Conservation (phyloP, 352 stramenopile genomes). For the Halophytophthora batemanensis region DNA sequence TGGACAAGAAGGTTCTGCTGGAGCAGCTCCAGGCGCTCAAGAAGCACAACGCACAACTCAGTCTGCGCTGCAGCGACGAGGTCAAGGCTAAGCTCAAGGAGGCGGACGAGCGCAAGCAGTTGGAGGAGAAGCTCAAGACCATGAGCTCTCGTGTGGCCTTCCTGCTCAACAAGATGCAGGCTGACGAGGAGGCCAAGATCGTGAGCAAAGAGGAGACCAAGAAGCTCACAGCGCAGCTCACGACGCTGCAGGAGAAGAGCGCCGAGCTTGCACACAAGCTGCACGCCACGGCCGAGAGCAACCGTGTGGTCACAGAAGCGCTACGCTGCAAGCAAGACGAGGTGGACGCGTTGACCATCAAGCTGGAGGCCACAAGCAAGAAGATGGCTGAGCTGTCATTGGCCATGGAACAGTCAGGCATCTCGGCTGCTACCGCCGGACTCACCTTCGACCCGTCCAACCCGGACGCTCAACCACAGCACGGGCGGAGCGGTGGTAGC, state of each 20-base stretch:
- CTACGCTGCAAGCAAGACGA: conserved; percentile 89
- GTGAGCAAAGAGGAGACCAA: conserved; percentile 93
- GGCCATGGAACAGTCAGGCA: conserved; percentile 54
- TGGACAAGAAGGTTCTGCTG: conserved; percentile 93
- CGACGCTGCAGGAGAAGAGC: conserved; percentile 84
- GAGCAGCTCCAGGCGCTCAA: conserved; percentile 94
- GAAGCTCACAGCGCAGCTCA: conserved; percentile 92
- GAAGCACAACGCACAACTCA: conserved; percentile 94
- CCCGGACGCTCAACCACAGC: conserved; percentile 1
- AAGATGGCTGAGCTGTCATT: conserved; percentile 63
- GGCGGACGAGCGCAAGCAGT: conserved; percentile 88
- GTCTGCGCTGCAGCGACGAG: conserved; percentile 89
- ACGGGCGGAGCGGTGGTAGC: conserved; percentile 20
- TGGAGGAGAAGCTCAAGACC: conserved; percentile 93
- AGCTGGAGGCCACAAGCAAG: conserved; percentile 72
- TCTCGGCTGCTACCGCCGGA: conserved; percentile 18
- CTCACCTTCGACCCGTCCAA: conserved; percentile 10
- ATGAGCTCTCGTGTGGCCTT: conserved; percentile 92
- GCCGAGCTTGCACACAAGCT: conserved; percentile 90
- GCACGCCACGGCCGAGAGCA: conserved; percentile 88
- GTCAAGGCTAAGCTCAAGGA: conserved; percentile 93
- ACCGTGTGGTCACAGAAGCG: conserved; percentile 91
- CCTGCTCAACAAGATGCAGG: conserved; percentile 96
- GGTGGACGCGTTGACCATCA: conserved; percentile 81
- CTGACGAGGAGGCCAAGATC: conserved; percentile 93